Base-by-base conservation (phyloP, 768 basidiomycete genomes). In the Candolleomyces aberdarensis region DNA sequence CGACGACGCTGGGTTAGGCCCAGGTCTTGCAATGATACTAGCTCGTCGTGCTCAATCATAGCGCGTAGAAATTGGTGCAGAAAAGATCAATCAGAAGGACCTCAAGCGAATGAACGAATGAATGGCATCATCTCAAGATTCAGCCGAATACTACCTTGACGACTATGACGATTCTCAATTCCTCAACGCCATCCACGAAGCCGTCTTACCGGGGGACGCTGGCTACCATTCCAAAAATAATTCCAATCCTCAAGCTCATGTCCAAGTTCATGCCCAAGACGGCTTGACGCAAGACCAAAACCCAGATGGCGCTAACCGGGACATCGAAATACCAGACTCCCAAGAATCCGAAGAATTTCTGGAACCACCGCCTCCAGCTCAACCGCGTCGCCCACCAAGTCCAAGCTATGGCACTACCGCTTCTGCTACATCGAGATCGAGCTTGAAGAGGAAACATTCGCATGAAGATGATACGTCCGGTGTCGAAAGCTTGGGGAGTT, bases 71-170 rank as follows among this genome's bases (percentile, higher is more conserved):
- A 26, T 26, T 26, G 26, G 26, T 26, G 26, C 26, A 26, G 26
- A 26, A 26, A 26, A 26, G 26, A 26, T 2, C 26, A 26, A 26
- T 26, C 26, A 2, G 26, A 26, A 26, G 26, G 26, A 26, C 26
- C 26, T 26, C 26, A 26, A 26, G 26, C 26, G 26, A 26, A 26
- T 26, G 26, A 26, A 3, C 26, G 26, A 26, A 26, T 56, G 54
- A 56, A 61, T 57, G 65, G 60, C 63, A 49, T 72, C 73, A 49
- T 72, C 73, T 39, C 73, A 75, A 58, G 70, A 76, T 59, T 85
- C 84, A 10, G 82, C 83, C 0, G 84, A 86, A 63, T 56, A 61
- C 40, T 82, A 83, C 67, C 86, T 79, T 62, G 79, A 76, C 22
- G 76, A 82, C 46, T 7, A 36, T 5, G 83, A 86, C 52, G 83